Evolutionary conservation across 1,284 basidiomycete species (phyloP), one percentile per base, ranked within the genome.

Genomic region (Fistulina hepatica): DNA sequence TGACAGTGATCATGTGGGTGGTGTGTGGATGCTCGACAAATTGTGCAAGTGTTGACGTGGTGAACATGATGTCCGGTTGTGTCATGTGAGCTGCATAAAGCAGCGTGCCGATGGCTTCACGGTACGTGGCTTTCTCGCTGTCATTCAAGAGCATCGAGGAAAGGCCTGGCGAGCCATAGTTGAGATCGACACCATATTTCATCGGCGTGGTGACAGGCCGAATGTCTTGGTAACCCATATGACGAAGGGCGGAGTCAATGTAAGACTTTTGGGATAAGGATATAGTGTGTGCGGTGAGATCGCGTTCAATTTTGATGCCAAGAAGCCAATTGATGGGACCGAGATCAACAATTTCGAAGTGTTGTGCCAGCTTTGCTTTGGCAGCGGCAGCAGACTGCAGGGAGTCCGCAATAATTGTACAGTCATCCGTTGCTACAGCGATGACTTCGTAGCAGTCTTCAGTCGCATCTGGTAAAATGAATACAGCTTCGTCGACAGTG

Each of bases 351-450:
- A 58, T 39, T 30, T 56, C 43, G 30, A 56, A 52, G 16, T 44
- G 31, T 12, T 53, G 24, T 8, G 33, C 44, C 7, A 59, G 42
- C 27, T 49, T 40, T 2, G 44, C 30, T 21, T 52, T 49, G 35
- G 49, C 43, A 10, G 24, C n/a, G 15, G 40, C 13, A 8, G 46
- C 34, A 4, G 42, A 30, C 5, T 15, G n/a, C 11, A 25, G 25
- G 8, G 46, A 50, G 19, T 52, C 37, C 8, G 47, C 41, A 20
- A 55, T 45, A 15, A 52, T 52, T 2, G 52, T 51, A 42, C 60
- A 56, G 34, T 61, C 51, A 30, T 60, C 51, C 13, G 56, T 53
- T 15, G 57, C 48, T 3, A 44, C 44, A n/a, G 53, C 49, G n/a
- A 60, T 33, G 12, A 55, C 48, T 6, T 42, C 44, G 16, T 8